phyloP scores from a whole-genome alignment of 2,329 filamentous ascomycete species.

The Aureobasidium subglaciale region DNA sequence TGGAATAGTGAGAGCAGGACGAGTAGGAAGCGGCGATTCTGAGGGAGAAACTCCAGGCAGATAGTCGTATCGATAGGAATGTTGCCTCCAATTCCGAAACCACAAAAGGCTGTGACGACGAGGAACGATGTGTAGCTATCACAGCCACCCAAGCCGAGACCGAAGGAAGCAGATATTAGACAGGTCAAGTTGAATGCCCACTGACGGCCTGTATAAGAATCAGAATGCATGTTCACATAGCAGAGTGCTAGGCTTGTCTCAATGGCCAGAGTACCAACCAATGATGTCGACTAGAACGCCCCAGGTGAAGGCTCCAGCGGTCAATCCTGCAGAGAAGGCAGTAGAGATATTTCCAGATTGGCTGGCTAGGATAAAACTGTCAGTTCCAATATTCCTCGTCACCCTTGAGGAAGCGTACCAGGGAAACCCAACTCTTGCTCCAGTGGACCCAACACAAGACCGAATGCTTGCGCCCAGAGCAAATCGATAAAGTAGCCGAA shows the following conservation, averaged over 20 bases:
- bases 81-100: constrained; percentile 43
- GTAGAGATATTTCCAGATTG: constrained; percentile 48
- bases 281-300: constrained; percentile 49
- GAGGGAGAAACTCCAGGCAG: constrained; percentile 50
- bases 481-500: constrained; percentile 51
- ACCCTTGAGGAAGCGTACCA: constrained; percentile 11
- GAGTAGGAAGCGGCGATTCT: constrained; percentile 46
- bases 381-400: not conserved
- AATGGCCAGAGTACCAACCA: constrained; percentile 25
- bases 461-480: constrained; percentile 53
- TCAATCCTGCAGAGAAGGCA: constrained; percentile 48
- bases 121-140: constrained; percentile 47
- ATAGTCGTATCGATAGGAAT: constrained; percentile 52
- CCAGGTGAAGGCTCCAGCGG: constrained; percentile 50
- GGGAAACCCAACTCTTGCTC: constrained; percentile 51
- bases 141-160: constrained; percentile 45
- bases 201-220: constrained; percentile 33
- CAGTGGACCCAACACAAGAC: constrained; percentile 46
- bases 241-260: constrained; percentile 7
- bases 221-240: not conserved
- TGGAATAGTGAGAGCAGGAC: constrained; percentile 49
- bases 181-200: constrained; percentile 55
- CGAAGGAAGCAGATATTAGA: constrained; percentile 47
- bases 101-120: constrained; percentile 49
- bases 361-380: constrained; percentile 20